phyloP scores from a whole-genome alignment of 352 stramenopile genomes.

The Phytophthora meadii region DNA sequence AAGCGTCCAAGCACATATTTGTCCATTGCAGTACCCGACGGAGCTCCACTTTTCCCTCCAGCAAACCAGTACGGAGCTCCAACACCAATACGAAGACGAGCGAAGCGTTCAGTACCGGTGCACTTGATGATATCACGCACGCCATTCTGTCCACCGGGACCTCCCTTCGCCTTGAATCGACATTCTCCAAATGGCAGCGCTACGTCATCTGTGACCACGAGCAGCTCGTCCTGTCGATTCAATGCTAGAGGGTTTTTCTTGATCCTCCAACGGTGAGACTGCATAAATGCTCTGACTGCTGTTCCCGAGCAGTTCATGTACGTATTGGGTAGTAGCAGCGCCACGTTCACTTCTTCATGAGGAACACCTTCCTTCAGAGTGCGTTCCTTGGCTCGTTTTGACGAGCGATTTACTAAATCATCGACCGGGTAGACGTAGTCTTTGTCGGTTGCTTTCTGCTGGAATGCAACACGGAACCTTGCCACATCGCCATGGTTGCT shows the following conservation, averaged over 20 bases:
- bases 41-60: constrained; percentile 66
- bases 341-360: constrained; percentile 77
- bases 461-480: constrained; percentile 65
- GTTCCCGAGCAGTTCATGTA: constrained; percentile 90
- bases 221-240: constrained; percentile 86
- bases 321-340: constrained; percentile 75
- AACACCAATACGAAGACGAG: constrained; percentile 82
- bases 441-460: constrained; percentile 55
- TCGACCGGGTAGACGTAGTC: constrained; percentile 55
- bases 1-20: constrained; percentile 85
- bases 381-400: constrained; percentile 75
- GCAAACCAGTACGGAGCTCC: constrained; percentile 83
- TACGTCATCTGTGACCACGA: constrained; percentile 86
- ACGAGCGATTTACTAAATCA: constrained; percentile 83
- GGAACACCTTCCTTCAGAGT: constrained; percentile 79
- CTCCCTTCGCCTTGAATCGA: constrained; percentile 83
- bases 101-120: constrained; percentile 80
- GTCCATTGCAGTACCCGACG: constrained; percentile 82
- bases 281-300: constrained; percentile 81
- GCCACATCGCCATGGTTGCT: constrained; percentile 73
- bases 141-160: constrained; percentile 82
- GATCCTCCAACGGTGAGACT: constrained; percentile 79
- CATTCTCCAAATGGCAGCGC: constrained; percentile 82
- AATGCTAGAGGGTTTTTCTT: constrained; percentile 85
- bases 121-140: constrained; percentile 89